Base-by-base conservation (phyloP, 2,329 filamentous ascomycete genomes). In the Epichloe coenophiala region DNA sequence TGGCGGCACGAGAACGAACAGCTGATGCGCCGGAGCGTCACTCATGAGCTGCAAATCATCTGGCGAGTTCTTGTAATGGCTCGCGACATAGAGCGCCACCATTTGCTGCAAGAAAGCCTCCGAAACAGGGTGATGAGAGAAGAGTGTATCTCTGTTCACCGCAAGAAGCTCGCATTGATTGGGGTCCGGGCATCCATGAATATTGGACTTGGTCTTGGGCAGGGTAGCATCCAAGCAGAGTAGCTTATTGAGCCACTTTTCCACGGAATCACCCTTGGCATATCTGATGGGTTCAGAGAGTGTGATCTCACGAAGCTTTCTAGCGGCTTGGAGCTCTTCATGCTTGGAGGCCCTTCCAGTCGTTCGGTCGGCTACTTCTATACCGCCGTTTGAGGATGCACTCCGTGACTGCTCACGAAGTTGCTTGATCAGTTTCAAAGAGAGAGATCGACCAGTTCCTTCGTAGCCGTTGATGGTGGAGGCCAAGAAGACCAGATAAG, bases 381-480 rank as follows among this genome's bases (percentile, higher is more conserved):
- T 78, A 49, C 82, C 78, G 9, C 74, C 76, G 31, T 71, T 73
- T 1, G 69, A 58, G 50, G 73, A 67, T 17, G 76, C 76, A 39
- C 81, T 80, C 59, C 86, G 77, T 36, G 91, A 94, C 64, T 98
- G 90, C 61, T 98, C 91, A 52, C 93, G 84, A 23, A 98, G 79
- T 68, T 98, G 91, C 65, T 97, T 94, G 56, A 98, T 96, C 57
- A 98, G 76, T 71, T 98, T 98, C 49, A 98, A 73, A 0, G 93
- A 97, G 5, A 98, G 76, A 1, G 93, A 97, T 52, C 93, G 82
- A 40, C 93, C 93, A 6, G 93, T 98, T 51, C 93, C 93, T 71
- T 98, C 93, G 65, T 98, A 98, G 52, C 93, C 93, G 63, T 97
- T 97, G 71, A 98, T 96, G 2, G 93, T 98, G 1, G 93, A 98